Evolutionary conservation across 1,284 basidiomycete genomes (phyloP).

Genomic region (Albatrellus sp.): DNA sequence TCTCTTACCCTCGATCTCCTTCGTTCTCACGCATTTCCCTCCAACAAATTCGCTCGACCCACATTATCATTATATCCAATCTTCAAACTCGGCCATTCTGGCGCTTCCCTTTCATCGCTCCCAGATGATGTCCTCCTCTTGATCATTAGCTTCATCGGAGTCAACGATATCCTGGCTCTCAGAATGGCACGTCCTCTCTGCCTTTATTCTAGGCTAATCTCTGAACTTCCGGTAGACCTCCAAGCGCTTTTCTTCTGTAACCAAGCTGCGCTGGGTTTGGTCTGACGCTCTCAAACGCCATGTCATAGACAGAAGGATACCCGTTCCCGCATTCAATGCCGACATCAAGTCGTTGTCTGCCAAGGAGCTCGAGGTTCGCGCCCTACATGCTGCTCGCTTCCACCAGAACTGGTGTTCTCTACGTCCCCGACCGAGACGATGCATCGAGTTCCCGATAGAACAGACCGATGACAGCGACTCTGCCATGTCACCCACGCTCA

Average conservation of each 20-base stretch:
- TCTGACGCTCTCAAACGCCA: conserved; percentile 22
- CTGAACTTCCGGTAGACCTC: conserved; percentile 16
- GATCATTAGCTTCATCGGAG: conserved; percentile 20
- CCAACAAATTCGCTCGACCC: not conserved
- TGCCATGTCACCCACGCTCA: not conserved
- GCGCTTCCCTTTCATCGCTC: conserved; percentile 12
- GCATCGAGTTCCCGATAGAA: conserved; percentile 17
- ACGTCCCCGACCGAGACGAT: conserved; percentile 14
- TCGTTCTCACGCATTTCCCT: not conserved
- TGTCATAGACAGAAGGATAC: conserved; percentile 21
- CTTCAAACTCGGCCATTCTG: conserved; percentile 1
- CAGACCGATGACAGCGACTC: conserved; percentile 6
- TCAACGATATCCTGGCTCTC: conserved; percentile 22
- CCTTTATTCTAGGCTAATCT: conserved; percentile 1
- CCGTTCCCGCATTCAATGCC: conserved; percentile 18
- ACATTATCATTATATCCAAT: not conserved
- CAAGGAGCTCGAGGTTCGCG: conserved; percentile 23
- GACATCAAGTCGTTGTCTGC: conserved; percentile 20
- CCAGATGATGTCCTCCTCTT: conserved; percentile 25
- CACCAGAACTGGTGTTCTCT: conserved; percentile 24
- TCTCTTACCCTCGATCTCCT: no score
- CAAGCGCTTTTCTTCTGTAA: conserved; percentile 18
- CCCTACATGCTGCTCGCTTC: conserved; percentile 22
- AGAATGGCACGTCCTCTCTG: conserved; percentile 18
- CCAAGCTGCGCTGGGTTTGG: conserved; percentile 26